Base-by-base conservation (phyloP, 2,329 filamentous ascomycete genomes). In the Leptographium wingfieldii region DNA sequence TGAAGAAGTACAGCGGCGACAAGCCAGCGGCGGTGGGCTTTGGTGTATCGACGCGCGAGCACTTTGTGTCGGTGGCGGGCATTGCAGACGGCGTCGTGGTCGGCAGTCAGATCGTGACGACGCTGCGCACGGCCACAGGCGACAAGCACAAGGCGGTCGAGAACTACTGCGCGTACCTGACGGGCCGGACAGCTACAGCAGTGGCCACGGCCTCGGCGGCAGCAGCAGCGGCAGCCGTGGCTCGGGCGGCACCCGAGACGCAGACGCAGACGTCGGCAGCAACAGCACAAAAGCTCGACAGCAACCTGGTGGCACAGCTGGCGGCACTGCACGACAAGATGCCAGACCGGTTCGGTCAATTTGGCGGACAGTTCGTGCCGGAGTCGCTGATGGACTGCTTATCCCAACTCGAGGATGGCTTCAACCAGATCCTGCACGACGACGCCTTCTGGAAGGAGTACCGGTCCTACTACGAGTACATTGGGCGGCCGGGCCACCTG, bases 351-450 rank as follows among this genome's bases (percentile, higher is more conserved):
- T 97, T 99, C 68, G 94, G 94, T 65, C 88, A 96, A 71, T 99
- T 95, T 65, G 94, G 94, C 68, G 94, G 94, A 19, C 92, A 97
- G 73, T 99, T 96, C 69, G 94, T 99, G 3, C 94, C 94, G 1
- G 94, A 99, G 73, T 94, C 91, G 25, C 81, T 99, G 63, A 97
- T 99, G 92, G 92, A 97, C 75, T 97, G 92, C 70, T 77, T 99
- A 61, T 86, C 86, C 0, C 84, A 99, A 74, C 82, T 99, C 6
- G 92, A 99, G 74, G 83, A 84, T 33, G 94, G 92, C 40, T 99
- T 99, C 79, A 86, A 94, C 68, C 77, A 87, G 67, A 91, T 94
- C 62, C 86, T 86, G 68, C 84, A 95, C 64, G 92, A 97, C 69
- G 87, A 90, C 5, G 80, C 83, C 59, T 99, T 99, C 80, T 99